A percentile compares a stretch with the other conserved stretches of the same genome.
Evolutionary conservation across 192 early-diverging fungal species (phyloP).

Genomic region (Coemansia sp.): DNA sequence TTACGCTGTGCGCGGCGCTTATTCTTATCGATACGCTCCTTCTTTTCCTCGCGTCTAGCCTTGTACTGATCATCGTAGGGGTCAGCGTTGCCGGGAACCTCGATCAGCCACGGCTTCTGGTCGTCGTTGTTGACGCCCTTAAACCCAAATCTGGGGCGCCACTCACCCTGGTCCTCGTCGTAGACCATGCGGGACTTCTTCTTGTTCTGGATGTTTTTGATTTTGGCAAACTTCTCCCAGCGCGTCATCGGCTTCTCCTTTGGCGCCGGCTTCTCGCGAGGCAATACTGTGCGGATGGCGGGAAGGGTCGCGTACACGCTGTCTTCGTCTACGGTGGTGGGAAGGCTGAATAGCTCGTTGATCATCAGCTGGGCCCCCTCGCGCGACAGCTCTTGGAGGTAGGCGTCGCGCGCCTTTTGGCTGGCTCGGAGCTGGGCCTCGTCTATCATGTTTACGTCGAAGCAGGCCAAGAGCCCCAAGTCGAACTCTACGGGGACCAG

Average conservation of each 20-base stretch:
- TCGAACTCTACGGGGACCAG: slow-evolving; percentile 83
- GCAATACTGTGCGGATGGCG: slow-evolving; percentile 60
- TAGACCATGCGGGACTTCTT: slow-evolving; percentile 81
- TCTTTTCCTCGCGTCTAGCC: slow-evolving; percentile 77
- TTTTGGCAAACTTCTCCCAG: slow-evolving; percentile 98
- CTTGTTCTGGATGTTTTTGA: slow-evolving; percentile 87
- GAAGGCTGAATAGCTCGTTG: slow-evolving; percentile 85
- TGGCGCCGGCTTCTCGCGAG: slow-evolving; percentile 91
- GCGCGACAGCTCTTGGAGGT: slow-evolving; percentile 66
- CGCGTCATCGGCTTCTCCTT: slow-evolving; percentile 87
- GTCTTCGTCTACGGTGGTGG: slow-evolving; percentile 62
- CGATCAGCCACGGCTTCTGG: slow-evolving; percentile 87
- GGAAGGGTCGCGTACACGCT: slow-evolving; percentile 82
- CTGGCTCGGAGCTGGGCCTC: slow-evolving; percentile 33
- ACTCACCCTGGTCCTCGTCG: slow-evolving; percentile 81
- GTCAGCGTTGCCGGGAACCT: slow-evolving; percentile 82
- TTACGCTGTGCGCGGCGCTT: slow-evolving; percentile 83
- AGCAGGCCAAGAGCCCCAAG: slow-evolving; percentile 76
- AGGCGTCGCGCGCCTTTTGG: slow-evolving; percentile 50
- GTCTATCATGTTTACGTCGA: slow-evolving; percentile 82
- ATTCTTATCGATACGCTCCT: slow-evolving; percentile 86
- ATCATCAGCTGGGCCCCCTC: slow-evolving; percentile 84
- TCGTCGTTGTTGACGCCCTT: slow-evolving; percentile 73
- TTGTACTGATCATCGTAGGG: slow-evolving; percentile 86
- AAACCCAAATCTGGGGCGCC: slow-evolving; percentile 89